Evolutionary conservation across 2,329 filamentous ascomycete species (phyloP).

Genomic region (Torrubiella hemipterigena): DNA sequence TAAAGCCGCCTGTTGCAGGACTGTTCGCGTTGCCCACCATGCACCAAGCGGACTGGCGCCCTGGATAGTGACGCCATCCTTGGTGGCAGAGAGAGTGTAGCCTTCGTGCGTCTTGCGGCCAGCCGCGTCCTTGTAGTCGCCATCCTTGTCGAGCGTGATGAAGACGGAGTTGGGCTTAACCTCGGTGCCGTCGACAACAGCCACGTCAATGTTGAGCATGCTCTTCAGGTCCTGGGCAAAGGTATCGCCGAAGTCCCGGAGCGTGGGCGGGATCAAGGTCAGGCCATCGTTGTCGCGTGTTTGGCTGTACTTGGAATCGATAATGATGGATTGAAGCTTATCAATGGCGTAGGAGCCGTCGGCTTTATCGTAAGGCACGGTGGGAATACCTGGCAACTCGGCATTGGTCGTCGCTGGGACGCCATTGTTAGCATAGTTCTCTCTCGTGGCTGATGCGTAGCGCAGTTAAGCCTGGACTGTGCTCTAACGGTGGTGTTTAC

Average conservation of each 20-base stretch:
- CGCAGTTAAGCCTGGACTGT: no score
- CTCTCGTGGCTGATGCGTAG: no score
- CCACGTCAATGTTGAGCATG: constrained; percentile 16
- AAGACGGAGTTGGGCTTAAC: constrained; percentile 20
- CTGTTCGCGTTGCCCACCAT: constrained; percentile 45
- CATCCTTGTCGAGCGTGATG: constrained; percentile 30
- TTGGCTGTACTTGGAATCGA: constrained; percentile 28
- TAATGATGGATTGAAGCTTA: no score
- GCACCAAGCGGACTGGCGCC: constrained; percentile 42
- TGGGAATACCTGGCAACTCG: no score
- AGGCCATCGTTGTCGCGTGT: constrained; percentile 29
- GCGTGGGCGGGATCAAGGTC: constrained; percentile 38
- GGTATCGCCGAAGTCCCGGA: constrained; percentile 31
- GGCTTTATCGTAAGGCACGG: no score
- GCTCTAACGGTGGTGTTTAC: no score
- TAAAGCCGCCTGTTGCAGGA: constrained; percentile 37
- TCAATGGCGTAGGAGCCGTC: no score
- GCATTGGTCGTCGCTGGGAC: no score
- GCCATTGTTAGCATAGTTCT: no score
- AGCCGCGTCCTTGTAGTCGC: constrained; percentile 28
- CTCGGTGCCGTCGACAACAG: constrained; percentile 12
- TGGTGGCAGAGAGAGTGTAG: constrained; percentile 30
- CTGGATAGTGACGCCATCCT: constrained; percentile 28
- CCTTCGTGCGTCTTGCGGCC: constrained; percentile 35
- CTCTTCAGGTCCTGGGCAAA: constrained; percentile 25